A percentile compares a stretch with the other conserved stretches of the same genome.
Conservation (phyloP, 1,284 basidiomycete species). For the Trametes versicolor region DNA sequence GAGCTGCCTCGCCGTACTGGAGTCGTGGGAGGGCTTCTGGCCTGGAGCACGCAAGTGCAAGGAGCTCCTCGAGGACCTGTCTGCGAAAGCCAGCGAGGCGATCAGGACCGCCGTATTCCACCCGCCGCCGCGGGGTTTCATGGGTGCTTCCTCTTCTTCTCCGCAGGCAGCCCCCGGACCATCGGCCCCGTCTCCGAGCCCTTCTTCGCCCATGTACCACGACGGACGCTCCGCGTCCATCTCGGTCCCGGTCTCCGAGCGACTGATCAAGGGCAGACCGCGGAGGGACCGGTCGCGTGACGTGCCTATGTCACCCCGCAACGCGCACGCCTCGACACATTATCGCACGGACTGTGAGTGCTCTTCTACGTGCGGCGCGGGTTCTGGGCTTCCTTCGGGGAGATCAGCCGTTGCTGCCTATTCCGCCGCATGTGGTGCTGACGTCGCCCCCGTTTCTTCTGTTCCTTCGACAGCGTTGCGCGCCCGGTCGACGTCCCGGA, state of each 20-base stretch:
- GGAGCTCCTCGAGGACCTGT: conserved; percentile 75
- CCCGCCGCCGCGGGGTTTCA: conserved; percentile 31
- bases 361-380: conserved; percentile 17
- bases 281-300: conserved; percentile 70
- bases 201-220: conserved; percentile 26
- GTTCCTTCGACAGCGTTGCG: conserved; percentile 57
- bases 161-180: conserved; percentile 23
- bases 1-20: conserved; percentile 75
- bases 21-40: conserved; percentile 89
- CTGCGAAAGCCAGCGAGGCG: conserved; percentile 73
- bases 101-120: conserved; percentile 50
- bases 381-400: conserved; percentile 34
- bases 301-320: conserved; percentile 63
- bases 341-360: conserved; percentile 72
- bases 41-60: conserved; percentile 89
- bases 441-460: conserved; percentile 19
- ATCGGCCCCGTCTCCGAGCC: conserved; percentile 35
- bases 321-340: conserved; percentile 70
- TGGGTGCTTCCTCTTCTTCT: conserved; percentile 25
- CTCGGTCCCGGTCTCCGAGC: conserved; percentile 45
- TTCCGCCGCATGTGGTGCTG: conserved; percentile 31
- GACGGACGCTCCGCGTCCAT: conserved; percentile 37
- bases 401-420: conserved; percentile 36
- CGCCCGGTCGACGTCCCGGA: conserved; percentile 78
- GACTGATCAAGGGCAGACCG: conserved; percentile 62